Evolutionary conservation across 176 grass and related monocot genomes (phyloP), one percentile per base, ranked within the genome.

Genomic region (Chrysopogon serrulatus): DNA sequence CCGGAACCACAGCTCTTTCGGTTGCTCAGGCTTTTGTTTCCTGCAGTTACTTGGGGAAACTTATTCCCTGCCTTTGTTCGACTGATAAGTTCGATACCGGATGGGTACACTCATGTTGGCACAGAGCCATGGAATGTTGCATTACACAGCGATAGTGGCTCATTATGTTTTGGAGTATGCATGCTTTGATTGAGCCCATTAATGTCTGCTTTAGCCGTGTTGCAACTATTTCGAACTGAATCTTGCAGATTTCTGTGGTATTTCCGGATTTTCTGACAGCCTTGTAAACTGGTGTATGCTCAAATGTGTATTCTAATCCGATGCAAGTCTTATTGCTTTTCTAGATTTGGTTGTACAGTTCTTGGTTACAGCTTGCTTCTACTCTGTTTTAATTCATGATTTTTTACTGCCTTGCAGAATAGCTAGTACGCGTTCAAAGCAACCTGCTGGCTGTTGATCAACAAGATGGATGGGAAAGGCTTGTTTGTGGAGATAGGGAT

Each of bases 391-490:
- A 74, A 71, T 56, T 62, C 17, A 10, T 76, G 73, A 19, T 68
- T 35, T 30, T 30, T 70, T 45, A 60, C 21, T 59, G 4, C 26
- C 8, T 32, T 70, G 21, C 64, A 78, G 74, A 78, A 28, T 85
- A 68, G 32, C 61, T 21, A 76, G 79, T 9, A 23, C 8, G 14
- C 36, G 39, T 39, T 35, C 27, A 60, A 21, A 21, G 40, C 2
- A 26, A 71, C 53, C 23, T 8, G 68, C 24, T 65, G 76, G 31
- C 27, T 76, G 37, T 2, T 76, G 40, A 32, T 77, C 53, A 77
- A 53, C 56, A 79, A 62, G 86, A 93, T 97, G 94, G 77, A 86
- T 10, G 87, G 54, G 79, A 79, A 66, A 54, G 87, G 87, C 53
- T 28, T 79, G 40, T 74, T 77, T 70, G 64, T 64, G 32, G 82